Evolutionary conservation across 108 stramenopile genomes (phyloP).

Genomic region (Skeletonema menzelii): DNA sequence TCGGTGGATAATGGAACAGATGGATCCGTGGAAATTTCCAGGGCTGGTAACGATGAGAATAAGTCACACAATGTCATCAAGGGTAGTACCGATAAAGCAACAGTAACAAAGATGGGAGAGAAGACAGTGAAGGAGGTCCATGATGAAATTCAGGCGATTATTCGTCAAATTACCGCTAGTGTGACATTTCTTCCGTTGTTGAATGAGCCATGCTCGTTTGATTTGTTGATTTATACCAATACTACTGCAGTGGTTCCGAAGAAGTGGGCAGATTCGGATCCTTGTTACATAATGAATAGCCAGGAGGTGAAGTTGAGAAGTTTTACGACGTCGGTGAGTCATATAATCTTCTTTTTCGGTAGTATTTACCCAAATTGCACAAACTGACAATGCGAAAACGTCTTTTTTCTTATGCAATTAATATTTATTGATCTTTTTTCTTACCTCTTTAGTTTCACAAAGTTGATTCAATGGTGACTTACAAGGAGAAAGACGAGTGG

Average conservation of each 20-base stretch:
- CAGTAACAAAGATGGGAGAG: slow-evolving; percentile 19
- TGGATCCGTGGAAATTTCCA: slow-evolving; percentile 44
- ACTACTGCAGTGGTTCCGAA: slow-evolving; percentile 84
- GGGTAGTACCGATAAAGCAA: background rate
- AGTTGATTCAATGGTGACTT: slow-evolving; percentile 91
- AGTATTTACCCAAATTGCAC: background rate
- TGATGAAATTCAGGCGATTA: slow-evolving; percentile 96
- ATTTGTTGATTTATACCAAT: slow-evolving; percentile 95
- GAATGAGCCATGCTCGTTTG: slow-evolving; percentile 97
- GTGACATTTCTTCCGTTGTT: slow-evolving; percentile 96
- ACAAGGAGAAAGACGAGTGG: slow-evolving; percentile 90
- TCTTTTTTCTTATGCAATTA: too few relatives aligned
- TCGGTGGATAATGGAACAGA: slow-evolving; percentile 34
- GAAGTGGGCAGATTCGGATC: slow-evolving; percentile 98
- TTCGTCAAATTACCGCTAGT: slow-evolving; percentile 97
- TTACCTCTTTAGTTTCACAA: slow-evolving; percentile 66
- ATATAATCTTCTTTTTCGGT: background rate
- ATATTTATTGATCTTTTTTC: too few relatives aligned
- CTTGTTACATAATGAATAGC: slow-evolving; percentile 93
- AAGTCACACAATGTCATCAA: slow-evolving; percentile 23
- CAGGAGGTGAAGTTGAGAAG: slow-evolving; percentile 92
- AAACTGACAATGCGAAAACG: background rate
- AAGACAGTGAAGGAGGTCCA: slow-evolving; percentile 95
- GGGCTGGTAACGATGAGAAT: slow-evolving; percentile 8
- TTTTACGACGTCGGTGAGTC: slow-evolving; percentile 89